These are phyloP conservation scores for Metschnikowia henanensis DNA, from an alignment of 805 yeast genomes.

Conservation along the genomic window DNA sequence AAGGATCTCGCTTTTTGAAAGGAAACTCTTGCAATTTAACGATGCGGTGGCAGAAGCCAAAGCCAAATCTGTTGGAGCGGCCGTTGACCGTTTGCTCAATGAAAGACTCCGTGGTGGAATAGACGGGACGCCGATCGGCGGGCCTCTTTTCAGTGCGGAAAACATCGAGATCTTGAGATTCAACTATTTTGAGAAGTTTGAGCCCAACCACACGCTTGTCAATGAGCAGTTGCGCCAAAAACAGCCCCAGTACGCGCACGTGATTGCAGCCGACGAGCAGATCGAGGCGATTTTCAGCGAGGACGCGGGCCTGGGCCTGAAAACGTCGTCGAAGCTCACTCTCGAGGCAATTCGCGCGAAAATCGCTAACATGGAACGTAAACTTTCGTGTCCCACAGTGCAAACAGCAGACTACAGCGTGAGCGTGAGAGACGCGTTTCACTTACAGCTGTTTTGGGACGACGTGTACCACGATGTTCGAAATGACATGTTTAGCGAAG, in stretches of 20 bases:
- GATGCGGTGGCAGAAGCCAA: conserved; percentile 5
- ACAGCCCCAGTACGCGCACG: conserved; percentile 5
- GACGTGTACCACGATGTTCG: conserved; percentile 18
- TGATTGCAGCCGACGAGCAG: conserved; percentile 8
- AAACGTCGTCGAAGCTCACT: background rate
- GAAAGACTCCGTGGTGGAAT: conserved; percentile 1
- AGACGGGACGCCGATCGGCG: conserved; percentile 1
- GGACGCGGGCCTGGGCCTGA: background rate
- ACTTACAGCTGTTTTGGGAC: conserved; percentile 14
- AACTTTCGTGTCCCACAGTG: conserved; percentile 1
- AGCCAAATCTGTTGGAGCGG: background rate
- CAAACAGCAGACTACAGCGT: background rate
- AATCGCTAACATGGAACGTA: conserved; percentile 8
- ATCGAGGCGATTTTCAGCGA: conserved; percentile 2
- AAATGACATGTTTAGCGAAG: conserved; percentile 2
- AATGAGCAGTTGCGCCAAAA: background rate
- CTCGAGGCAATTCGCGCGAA: conserved; percentile 1
- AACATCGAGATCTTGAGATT: conserved; percentile 11
- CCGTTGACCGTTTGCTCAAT: conserved; percentile 2
- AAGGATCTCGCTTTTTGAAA: conserved; percentile 9
- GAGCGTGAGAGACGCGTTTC: conserved; percentile 11
- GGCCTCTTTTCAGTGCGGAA: conserved; percentile 2
- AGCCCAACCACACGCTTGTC: conserved; percentile 4
- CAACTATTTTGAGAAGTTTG: conserved; percentile 13
- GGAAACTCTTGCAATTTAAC: conserved; percentile 7